Evolutionary conservation across 345 rosid genomes (phyloP).

Genomic region (Lepidium aucheri): DNA sequence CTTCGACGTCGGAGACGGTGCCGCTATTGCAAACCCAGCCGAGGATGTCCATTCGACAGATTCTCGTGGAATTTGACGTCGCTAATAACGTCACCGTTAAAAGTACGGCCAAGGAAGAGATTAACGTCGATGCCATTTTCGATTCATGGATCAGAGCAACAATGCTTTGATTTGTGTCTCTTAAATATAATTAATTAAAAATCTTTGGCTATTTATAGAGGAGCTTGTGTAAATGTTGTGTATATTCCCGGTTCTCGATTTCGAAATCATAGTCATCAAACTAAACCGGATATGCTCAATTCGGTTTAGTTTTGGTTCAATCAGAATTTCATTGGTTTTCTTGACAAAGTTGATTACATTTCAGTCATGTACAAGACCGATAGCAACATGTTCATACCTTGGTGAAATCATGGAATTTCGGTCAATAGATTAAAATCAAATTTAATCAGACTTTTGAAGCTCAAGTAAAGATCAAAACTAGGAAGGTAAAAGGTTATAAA

Average conservation of each 20-base stretch:
- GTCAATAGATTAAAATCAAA: not conserved
- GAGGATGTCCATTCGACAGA: conserved; percentile 24
- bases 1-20: conserved; percentile 20
- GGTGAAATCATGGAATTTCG: not conserved
- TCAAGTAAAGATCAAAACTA: conserved; percentile 7
- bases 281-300: not conserved
- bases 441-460: not conserved
- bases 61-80: not conserved
- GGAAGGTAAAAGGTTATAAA: conserved; percentile 2
- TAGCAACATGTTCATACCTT: not conserved
- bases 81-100: not conserved
- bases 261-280: not conserved
- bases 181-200: not conserved
- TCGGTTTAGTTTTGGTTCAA: not conserved
- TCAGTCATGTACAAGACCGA: not conserved
- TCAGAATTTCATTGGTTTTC: not conserved
- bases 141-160: conserved; percentile 1
- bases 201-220: not conserved
- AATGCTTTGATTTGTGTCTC: not conserved
- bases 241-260: not conserved
- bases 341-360: not conserved
- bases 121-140: conserved; percentile 3
- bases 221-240: too few species aligned
- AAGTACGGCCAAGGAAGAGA: conserved; percentile 10
- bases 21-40: conserved; percentile 23